These are phyloP conservation scores for Ogataea nakhonphanomensis DNA, from an alignment of 805 yeast species.

Conservation along the genomic window DNA sequence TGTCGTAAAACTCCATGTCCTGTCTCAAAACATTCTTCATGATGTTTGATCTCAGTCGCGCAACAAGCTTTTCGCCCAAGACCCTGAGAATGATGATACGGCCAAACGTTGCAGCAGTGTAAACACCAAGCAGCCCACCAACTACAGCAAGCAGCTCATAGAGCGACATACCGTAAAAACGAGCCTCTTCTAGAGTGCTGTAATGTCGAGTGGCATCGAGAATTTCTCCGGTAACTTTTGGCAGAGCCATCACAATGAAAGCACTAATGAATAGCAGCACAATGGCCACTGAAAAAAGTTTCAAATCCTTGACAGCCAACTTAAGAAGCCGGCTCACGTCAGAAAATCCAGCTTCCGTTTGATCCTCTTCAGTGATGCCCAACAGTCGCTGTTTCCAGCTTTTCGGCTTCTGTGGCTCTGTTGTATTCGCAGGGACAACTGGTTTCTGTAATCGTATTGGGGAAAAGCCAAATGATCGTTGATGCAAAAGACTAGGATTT, in stretches of 20 bases:
- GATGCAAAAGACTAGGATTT: neutral
- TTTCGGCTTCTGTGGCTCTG: constrained; percentile 1
- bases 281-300: constrained; percentile 41
- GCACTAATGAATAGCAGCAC: constrained; percentile 45
- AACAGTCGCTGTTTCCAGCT: constrained; percentile 31
- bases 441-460: neutral
- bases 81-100: constrained; percentile 70
- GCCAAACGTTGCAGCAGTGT: constrained; percentile 78
- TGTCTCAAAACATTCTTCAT: constrained; percentile 77
- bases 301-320: constrained; percentile 44
- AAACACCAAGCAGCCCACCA: constrained; percentile 61
- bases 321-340: constrained; percentile 40
- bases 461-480: neutral
- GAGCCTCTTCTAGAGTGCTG: constrained; percentile 23
- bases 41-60: constrained; percentile 74
- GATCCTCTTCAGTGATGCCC: constrained; percentile 32
- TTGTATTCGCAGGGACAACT: constrained; percentile 1
- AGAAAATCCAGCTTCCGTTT: constrained; percentile 32
- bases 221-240: constrained; percentile 54
- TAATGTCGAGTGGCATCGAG: constrained; percentile 45
- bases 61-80: constrained; percentile 84
- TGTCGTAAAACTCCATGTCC: constrained; percentile 87
- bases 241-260: constrained; percentile 48
- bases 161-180: constrained; percentile 57
- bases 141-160: constrained; percentile 58